A percentile compares a stretch with the other conserved stretches of the same genome.
Conservation (phyloP, 1,284 basidiomycete genomes). For the Trametes polyzona region DNA sequence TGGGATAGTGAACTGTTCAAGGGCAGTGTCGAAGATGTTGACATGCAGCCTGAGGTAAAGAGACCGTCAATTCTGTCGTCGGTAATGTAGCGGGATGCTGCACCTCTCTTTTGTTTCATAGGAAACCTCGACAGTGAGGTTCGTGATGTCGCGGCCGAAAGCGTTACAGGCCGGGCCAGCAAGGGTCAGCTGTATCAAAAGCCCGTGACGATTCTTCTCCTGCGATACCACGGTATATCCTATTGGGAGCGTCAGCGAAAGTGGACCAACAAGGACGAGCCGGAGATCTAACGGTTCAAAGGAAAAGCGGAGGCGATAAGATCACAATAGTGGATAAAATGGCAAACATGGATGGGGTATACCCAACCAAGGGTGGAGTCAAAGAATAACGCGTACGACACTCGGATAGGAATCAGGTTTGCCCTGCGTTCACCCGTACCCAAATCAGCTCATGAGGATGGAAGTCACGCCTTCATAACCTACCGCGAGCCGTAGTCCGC, state of each 20-base stretch:
- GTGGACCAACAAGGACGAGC: not conserved
- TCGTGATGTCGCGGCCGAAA: slow-evolving; percentile 68
- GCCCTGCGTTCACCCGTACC: no score
- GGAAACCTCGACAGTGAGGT: slow-evolving; percentile 67
- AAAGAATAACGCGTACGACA: no score
- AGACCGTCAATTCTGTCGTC: not conserved
- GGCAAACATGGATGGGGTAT: no score
- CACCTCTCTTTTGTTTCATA: slow-evolving; percentile 58
- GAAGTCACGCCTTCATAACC: no score
- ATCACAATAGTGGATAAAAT: no score
- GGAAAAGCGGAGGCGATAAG: no score
- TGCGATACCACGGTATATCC: slow-evolving; percentile 59
- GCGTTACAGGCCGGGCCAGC: slow-evolving; percentile 70
- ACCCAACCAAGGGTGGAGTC: no score
- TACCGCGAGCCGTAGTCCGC: no score
- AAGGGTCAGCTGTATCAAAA: slow-evolving; percentile 60
- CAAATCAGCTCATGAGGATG: no score
- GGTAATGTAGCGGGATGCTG: slow-evolving; percentile 1
- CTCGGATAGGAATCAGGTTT: no score
- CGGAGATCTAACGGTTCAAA: not conserved
- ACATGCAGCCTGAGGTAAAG: slow-evolving; percentile 69
- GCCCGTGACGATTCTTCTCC: slow-evolving; percentile 48
- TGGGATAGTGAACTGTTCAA: slow-evolving; percentile 73
- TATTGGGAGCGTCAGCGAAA: slow-evolving; percentile 21
- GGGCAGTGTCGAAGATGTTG: slow-evolving; percentile 64